Percentiles rank a stretch among this genome's conserved stretches.
These are phyloP conservation scores for Coelastrella sp. DNA, from an alignment of 139 green algal genomes.

Conservation along the genomic window DNA sequence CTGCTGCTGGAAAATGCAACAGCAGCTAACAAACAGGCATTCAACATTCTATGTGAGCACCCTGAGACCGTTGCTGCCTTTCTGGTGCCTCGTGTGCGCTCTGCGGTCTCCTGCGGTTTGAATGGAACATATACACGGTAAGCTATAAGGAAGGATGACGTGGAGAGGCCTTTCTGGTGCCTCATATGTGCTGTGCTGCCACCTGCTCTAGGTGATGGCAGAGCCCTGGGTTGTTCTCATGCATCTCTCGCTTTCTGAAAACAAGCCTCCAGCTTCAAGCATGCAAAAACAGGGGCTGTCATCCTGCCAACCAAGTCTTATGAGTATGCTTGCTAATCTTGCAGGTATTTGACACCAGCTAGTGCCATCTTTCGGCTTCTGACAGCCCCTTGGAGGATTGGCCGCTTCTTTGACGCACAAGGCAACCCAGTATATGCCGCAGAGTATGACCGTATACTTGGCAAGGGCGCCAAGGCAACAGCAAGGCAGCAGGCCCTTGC, in stretches of 20 bases:
- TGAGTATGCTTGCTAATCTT: no score
- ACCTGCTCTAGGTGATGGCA: not conserved
- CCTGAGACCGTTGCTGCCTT: constrained; percentile 87
- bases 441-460: constrained; percentile 76
- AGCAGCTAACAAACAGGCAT: constrained; percentile 78
- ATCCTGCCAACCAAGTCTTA: no score
- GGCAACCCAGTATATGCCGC: constrained; percentile 62
- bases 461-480: constrained; percentile 58
- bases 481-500: constrained; percentile 57
- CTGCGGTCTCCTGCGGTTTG: constrained; percentile 58
- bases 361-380: constrained; percentile 69
- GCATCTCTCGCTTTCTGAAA: no score
- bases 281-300: no score
- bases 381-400: constrained; percentile 64
- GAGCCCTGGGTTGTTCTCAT: not conserved
- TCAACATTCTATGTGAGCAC: constrained; percentile 94
- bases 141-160: not conserved
- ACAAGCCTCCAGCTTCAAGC: no score
- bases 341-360: constrained; percentile 79
- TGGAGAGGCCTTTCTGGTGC: not conserved
- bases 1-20: constrained; percentile 86
- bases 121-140: constrained; percentile 54
- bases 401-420: constrained; percentile 82
- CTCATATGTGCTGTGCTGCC: not conserved
- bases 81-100: constrained; percentile 82